Evolutionary conservation across 768 basidiomycete genomes (phyloP).

Genomic region (Leucocoprinus leucothites): DNA sequence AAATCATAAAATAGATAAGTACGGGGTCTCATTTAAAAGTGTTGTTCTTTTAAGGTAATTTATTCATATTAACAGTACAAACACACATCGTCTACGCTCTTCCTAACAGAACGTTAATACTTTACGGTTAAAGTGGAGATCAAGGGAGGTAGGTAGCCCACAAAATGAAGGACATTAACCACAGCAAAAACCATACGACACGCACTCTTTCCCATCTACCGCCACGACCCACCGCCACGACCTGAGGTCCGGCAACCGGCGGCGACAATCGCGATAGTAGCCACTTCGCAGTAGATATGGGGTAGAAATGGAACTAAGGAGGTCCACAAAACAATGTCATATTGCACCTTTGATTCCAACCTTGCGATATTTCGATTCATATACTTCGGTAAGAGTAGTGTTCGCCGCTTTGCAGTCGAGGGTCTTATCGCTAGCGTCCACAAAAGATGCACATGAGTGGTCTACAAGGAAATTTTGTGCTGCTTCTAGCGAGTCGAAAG

Average conservation of each 20-base stretch:
- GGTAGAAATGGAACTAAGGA: constrained; percentile 6
- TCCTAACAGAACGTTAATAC: too few relatives aligned
- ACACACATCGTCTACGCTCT: too few relatives aligned
- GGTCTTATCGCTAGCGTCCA: constrained; percentile 60
- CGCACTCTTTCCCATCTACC: too few relatives aligned
- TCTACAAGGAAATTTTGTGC: constrained; percentile 66
- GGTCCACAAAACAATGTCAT: constrained; percentile 32
- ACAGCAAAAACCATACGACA: neutral
- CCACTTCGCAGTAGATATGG: neutral
- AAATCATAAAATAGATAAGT: too few relatives aligned
- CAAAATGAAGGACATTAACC: neutral
- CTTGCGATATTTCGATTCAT: constrained; percentile 81
- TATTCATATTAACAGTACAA: too few relatives aligned
- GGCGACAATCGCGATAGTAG: neutral
- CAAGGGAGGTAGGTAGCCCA: too few relatives aligned
- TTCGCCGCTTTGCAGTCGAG: constrained; percentile 71
- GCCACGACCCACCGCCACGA: neutral
- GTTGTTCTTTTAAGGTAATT: too few relatives aligned
- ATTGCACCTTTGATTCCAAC: constrained; percentile 93
- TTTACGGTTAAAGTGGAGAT: too few relatives aligned
- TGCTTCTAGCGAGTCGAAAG: constrained; percentile 67
- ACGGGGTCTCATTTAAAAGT: too few relatives aligned
- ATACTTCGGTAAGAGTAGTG: constrained; percentile 53
- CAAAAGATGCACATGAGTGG: constrained; percentile 67
- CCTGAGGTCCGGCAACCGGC: neutral